Percentiles rank a stretch among this genome's conserved stretches.
These are phyloP conservation scores for Rhododendron ferrugineum DNA, from an alignment of 148 eudicot genomes.

Conservation along the genomic window DNA sequence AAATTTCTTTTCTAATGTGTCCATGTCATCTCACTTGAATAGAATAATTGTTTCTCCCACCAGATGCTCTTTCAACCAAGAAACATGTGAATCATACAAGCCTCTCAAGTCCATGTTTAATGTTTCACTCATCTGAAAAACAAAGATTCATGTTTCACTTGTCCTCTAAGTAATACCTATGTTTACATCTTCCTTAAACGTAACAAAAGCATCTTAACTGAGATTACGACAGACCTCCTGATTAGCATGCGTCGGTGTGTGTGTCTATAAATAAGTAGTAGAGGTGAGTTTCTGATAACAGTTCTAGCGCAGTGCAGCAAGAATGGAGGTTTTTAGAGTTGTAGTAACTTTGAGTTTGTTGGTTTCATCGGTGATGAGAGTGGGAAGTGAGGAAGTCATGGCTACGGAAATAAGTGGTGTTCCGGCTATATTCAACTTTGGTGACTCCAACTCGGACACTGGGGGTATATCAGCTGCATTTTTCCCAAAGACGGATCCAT, in stretches of 20 bases:
- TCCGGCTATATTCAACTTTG: constrained; percentile 29
- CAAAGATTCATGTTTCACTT: background rate
- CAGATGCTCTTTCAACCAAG: background rate
- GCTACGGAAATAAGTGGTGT: background rate
- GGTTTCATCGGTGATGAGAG: background rate
- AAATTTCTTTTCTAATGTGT: background rate
- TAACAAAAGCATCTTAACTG: background rate
- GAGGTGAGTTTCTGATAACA: background rate
- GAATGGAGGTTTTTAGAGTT: constrained; percentile 12
- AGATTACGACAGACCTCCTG: background rate
- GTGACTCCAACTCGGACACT: constrained; percentile 31
- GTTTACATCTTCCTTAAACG: no score
- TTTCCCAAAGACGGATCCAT: background rate
- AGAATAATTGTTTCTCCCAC: background rate
- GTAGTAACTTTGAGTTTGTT: background rate
- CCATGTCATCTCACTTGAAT: background rate
- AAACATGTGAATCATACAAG: background rate
- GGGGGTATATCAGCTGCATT: constrained; percentile 28
- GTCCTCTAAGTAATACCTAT: background rate
- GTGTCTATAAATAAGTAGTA: background rate
- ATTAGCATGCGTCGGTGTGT: background rate
- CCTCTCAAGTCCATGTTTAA: background rate
- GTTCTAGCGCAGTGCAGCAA: background rate
- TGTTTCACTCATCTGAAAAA: background rate
- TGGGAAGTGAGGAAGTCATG: background rate